phyloP scores from a whole-genome alignment of 441 rosid species.

The Populus hybrid region DNA sequence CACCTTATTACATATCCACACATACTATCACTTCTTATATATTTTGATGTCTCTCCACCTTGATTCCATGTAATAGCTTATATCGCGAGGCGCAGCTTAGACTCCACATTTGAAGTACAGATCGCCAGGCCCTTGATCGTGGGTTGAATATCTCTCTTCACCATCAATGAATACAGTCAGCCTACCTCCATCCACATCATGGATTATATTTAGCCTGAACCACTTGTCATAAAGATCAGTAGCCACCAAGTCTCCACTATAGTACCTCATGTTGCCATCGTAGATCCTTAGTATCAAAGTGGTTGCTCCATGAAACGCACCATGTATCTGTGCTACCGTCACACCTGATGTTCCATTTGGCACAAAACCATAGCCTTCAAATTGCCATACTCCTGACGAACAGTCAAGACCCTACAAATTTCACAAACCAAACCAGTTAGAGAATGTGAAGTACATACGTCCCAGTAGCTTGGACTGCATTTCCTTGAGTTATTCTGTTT shows the following conservation, averaged over 20 bases:
- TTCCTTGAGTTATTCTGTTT: too few species aligned
- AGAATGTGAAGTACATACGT: too few species aligned
- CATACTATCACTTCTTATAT: not conserved
- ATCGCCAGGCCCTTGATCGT: slow-evolving; percentile 27
- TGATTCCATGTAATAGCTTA: slow-evolving; percentile 41
- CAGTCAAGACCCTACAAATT: slow-evolving; percentile 24
- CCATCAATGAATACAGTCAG: slow-evolving; percentile 26
- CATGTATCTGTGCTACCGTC: slow-evolving; percentile 32
- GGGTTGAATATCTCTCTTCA: slow-evolving; percentile 2
- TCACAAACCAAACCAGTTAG: not conserved
- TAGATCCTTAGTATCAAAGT: slow-evolving; percentile 33
- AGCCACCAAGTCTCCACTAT: slow-evolving; percentile 13
- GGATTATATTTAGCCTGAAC: slow-evolving; percentile 34
- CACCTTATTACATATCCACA: too few species aligned
- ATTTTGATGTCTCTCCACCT: slow-evolving; percentile 36
- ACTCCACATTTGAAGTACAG: slow-evolving; percentile 37
- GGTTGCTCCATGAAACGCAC: slow-evolving; percentile 25
- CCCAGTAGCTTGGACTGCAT: too few species aligned
- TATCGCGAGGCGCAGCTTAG: slow-evolving; percentile 24
- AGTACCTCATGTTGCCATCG: slow-evolving; percentile 26
- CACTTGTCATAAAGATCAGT: slow-evolving; percentile 24
- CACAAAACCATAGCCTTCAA: slow-evolving; percentile 36
- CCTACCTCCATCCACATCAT: slow-evolving; percentile 26
- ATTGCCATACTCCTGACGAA: slow-evolving; percentile 38
- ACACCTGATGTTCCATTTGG: slow-evolving; percentile 31